Evolutionary conservation across 345 rosid species (phyloP).

Genomic region (Eucalyptus dawsonii): DNA sequence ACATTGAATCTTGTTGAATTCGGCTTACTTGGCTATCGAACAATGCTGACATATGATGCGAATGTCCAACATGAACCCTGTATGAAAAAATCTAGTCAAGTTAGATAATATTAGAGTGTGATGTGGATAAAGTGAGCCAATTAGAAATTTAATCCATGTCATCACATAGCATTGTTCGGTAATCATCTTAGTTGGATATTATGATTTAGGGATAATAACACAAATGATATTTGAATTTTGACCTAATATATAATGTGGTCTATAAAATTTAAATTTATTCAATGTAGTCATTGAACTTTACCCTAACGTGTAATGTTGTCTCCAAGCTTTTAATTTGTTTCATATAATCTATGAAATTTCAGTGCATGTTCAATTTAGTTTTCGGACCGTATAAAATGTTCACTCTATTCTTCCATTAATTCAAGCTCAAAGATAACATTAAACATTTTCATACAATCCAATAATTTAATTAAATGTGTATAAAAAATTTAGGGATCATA

Average conservation of each 20-base stretch:
- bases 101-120: no score
- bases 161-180: not conserved
- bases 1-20: accelerated
- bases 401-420: no score
- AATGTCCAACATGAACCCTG: not conserved
- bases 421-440: accelerated
- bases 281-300: no score
- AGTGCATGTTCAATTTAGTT: not conserved
- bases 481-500: accelerated
- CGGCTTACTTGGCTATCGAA: not conserved
- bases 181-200: not conserved
- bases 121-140: not conserved
- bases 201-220: not conserved
- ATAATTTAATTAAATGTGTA: not conserved
- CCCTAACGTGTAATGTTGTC: accelerated
- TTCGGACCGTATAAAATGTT: accelerated
- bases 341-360: accelerated
- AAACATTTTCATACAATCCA: accelerated
- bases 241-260: no score
- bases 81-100: not conserved
- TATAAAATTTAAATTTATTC: not conserved
- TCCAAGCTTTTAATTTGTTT: no score
- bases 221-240: accelerated
- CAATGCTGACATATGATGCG: not conserved
- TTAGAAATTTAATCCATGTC: not conserved